Conservation (phyloP, 352 stramenopile genomes). For the Pythium scleroteichum region DNA sequence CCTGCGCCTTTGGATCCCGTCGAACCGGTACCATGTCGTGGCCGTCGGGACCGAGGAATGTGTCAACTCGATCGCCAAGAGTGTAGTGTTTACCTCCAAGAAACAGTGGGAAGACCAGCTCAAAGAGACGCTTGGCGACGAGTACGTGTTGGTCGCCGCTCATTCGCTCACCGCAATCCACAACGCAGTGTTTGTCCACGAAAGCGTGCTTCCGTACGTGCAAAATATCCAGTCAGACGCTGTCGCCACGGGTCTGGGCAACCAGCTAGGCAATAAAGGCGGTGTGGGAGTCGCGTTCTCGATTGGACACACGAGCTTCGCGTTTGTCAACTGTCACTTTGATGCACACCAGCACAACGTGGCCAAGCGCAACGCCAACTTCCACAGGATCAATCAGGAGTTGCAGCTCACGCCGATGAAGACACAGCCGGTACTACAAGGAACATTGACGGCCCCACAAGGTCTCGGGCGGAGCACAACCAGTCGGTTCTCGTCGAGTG, state of each 20-base stretch:
- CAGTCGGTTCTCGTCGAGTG: slow-evolving; percentile 26
- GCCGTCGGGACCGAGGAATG: slow-evolving; percentile 93
- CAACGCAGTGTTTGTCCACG: slow-evolving; percentile 92
- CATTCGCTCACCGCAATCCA: slow-evolving; percentile 94
- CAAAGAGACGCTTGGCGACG: slow-evolving; percentile 52
- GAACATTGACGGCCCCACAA: neutral
- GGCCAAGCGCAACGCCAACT: slow-evolving; percentile 90
- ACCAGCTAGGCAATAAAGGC: slow-evolving; percentile 96
- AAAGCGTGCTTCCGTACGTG: slow-evolving; percentile 78
- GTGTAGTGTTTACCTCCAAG: slow-evolving; percentile 92
- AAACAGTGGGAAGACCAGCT: slow-evolving; percentile 79
- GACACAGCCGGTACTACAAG: neutral
- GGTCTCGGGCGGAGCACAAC: slow-evolving; percentile 10
- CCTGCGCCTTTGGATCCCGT: slow-evolving; percentile 65
- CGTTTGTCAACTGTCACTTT: slow-evolving; percentile 94
- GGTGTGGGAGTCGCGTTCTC: slow-evolving; percentile 91
- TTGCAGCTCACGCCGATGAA: slow-evolving; percentile 35
- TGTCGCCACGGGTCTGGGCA: slow-evolving; percentile 93
- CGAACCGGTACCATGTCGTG: slow-evolving; percentile 87
- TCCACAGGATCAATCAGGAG: slow-evolving; percentile 83
- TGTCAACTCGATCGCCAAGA: slow-evolving; percentile 91
- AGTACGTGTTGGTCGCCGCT: slow-evolving; percentile 89
- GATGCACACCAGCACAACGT: slow-evolving; percentile 91
- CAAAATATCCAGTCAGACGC: slow-evolving; percentile 87
- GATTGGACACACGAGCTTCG: slow-evolving; percentile 78